Conservation (phyloP, 257 asterid genomes). For the Przewalskia tangutica region DNA sequence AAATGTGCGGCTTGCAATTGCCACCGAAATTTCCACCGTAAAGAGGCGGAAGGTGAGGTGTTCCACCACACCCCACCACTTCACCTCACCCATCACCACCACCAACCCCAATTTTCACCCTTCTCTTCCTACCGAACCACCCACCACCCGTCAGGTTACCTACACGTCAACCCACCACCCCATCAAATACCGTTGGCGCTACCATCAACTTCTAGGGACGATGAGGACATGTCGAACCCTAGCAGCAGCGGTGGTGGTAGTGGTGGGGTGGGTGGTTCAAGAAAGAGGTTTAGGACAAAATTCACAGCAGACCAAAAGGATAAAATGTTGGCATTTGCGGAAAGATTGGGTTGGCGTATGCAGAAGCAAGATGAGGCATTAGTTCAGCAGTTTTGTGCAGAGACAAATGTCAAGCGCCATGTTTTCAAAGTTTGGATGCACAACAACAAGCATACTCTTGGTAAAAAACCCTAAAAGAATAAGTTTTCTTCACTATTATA, state of each 20-base stretch:
- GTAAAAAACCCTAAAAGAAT: constrained; percentile 29
- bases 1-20: constrained; percentile 71
- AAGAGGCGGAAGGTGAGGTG: constrained; percentile 23
- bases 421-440: constrained; percentile 77
- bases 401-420: constrained; percentile 37
- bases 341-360: constrained; percentile 42
- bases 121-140: constrained; percentile 15
- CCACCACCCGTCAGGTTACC: constrained; percentile 24
- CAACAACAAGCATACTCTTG: constrained; percentile 46
- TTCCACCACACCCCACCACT: constrained; percentile 14
- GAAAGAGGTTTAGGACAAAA: constrained; percentile 44
- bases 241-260: constrained; percentile 31
- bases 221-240: constrained; percentile 34
- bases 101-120: constrained; percentile 16
- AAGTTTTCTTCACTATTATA: not conserved
- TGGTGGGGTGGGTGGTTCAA: constrained; percentile 14
- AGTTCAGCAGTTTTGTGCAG: constrained; percentile 42
- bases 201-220: constrained; percentile 30
- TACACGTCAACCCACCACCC: constrained; percentile 22
- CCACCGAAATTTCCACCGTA: constrained; percentile 86
- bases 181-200: constrained; percentile 23
- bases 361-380: constrained; percentile 41
- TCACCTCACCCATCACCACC: constrained; percentile 6
- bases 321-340: constrained; percentile 42
- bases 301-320: constrained; percentile 46